phyloP scores from a whole-genome alignment of 208 protist species.

The Leishmania mexicana region DNA sequence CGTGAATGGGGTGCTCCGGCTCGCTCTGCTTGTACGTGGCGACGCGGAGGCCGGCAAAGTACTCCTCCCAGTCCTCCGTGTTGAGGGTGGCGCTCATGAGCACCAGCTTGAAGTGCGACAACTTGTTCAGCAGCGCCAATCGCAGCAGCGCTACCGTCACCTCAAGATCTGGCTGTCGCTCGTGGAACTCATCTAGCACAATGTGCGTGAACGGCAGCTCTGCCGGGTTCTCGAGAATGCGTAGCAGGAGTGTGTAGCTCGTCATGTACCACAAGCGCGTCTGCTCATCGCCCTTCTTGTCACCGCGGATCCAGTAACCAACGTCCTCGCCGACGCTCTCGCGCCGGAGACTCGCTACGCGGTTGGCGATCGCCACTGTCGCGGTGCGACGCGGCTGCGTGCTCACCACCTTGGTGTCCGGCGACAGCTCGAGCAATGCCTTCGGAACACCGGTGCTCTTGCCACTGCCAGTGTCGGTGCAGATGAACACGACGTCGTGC shows the following conservation, averaged over 20 bases:
- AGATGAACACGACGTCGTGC: slow-evolving; percentile 88
- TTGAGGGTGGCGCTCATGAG: slow-evolving; percentile 93
- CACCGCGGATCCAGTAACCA: slow-evolving; percentile 89
- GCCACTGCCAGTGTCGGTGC: slow-evolving; percentile 88
- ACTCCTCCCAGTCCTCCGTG: slow-evolving; percentile 83
- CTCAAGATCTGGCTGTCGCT: slow-evolving; percentile 94
- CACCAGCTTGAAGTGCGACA: slow-evolving; percentile 73
- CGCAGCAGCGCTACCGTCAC: slow-evolving; percentile 90
- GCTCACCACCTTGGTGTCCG: slow-evolving; percentile 57
- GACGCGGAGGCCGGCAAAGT: slow-evolving; percentile 82
- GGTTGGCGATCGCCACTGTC: slow-evolving; percentile 72
- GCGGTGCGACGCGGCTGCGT: slow-evolving; percentile 34
- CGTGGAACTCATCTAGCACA: slow-evolving; percentile 96
- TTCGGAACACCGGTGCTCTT: slow-evolving; percentile 89
- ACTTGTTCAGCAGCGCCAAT: slow-evolving; percentile 57
- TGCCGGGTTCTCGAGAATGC: slow-evolving; percentile 58
- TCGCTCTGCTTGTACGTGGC: slow-evolving; percentile 81
- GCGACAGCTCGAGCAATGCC: slow-evolving; percentile 66
- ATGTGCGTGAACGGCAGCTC: slow-evolving; percentile 84
- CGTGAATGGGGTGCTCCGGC: slow-evolving; percentile 77
- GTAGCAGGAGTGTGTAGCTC: slow-evolving; percentile 86
- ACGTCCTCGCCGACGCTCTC: slow-evolving; percentile 74
- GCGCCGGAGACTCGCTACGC: slow-evolving; percentile 59
- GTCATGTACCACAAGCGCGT: slow-evolving; percentile 91
- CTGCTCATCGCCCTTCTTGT: slow-evolving; percentile 76